Conservation (phyloP, 306 rosid species). For the Ormosia emarginata region DNA sequence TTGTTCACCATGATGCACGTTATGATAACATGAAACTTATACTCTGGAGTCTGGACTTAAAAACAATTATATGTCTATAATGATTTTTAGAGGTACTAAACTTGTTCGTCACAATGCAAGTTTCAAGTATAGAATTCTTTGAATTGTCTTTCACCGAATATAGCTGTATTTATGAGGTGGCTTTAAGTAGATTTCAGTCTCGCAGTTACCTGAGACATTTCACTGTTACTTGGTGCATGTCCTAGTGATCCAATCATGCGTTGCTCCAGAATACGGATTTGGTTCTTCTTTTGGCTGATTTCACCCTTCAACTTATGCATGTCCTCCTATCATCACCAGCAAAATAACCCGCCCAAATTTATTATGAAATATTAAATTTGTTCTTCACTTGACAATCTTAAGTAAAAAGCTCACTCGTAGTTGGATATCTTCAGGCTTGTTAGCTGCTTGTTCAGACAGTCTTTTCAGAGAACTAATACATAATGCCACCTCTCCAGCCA, state of each 20-base stretch:
- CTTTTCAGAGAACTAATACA: constrained; percentile 82
- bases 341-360: constrained; percentile 15
- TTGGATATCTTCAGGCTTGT: constrained; percentile 62
- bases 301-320: constrained; percentile 71
- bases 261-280: constrained; percentile 69
- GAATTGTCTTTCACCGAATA: neutral
- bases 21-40: neutral
- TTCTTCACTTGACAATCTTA: constrained; percentile 1
- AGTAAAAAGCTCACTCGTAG: constrained; percentile 49
- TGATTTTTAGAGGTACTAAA: neutral
- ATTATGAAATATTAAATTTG: constrained; percentile 18
- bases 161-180: neutral
- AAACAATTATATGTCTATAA: neutral
- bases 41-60: neutral
- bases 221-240: constrained; percentile 44
- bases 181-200: constrained; percentile 2
- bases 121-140: neutral
- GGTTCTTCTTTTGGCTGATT: constrained; percentile 74
- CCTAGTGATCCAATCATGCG: constrained; percentile 76
- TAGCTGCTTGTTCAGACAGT: constrained; percentile 68
- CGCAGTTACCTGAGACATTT: constrained; percentile 61
- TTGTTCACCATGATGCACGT: neutral
- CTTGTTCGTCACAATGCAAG: neutral
- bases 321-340: constrained; percentile 51
- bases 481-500: constrained; percentile 89